Conservation (phyloP, 2,329 filamentous ascomycete species). For the Ustulina deusta region DNA sequence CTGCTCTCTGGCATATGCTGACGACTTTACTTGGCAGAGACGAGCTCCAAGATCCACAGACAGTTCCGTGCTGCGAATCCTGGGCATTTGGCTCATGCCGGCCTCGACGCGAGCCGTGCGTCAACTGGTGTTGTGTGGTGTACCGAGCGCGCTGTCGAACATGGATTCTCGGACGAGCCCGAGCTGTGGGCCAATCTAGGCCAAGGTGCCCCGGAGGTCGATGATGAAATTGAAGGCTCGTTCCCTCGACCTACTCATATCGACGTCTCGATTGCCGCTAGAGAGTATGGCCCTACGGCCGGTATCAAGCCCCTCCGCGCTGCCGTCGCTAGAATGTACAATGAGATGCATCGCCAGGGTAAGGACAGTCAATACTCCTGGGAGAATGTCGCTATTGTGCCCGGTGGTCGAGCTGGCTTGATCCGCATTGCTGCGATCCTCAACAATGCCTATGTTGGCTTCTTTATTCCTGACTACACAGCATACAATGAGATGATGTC, state of each 20-base stretch:
- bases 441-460: conserved; percentile 90
- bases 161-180: conserved; percentile 87
- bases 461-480: conserved; percentile 96
- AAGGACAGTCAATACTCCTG: conserved; percentile 92
- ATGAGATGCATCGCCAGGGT: conserved; percentile 88
- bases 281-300: conserved; percentile 94
- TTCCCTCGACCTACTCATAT: conserved; percentile 85
- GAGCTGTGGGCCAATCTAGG: conserved; percentile 91
- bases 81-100: conserved; percentile 90
- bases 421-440: conserved; percentile 95
- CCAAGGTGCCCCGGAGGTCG: conserved; percentile 93
- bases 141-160: conserved; percentile 86
- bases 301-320: conserved; percentile 91
- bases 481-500: conserved; percentile 98
- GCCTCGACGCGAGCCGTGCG: conserved; percentile 86
- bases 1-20: conserved; percentile 33
- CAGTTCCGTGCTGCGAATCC: conserved; percentile 92
- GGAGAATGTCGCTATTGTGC: conserved; percentile 98
- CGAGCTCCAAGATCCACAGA: conserved; percentile 84
- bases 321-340: conserved; percentile 92
- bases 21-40: conserved; percentile 67
- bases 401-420: conserved; percentile 89
- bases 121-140: conserved; percentile 97
- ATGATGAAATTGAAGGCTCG: conserved; percentile 90
- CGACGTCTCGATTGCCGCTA: conserved; percentile 79